These are phyloP conservation scores for Phalaenopsis aphrodite DNA, from an alignment of 106 monocot species.

Conservation along the genomic window DNA sequence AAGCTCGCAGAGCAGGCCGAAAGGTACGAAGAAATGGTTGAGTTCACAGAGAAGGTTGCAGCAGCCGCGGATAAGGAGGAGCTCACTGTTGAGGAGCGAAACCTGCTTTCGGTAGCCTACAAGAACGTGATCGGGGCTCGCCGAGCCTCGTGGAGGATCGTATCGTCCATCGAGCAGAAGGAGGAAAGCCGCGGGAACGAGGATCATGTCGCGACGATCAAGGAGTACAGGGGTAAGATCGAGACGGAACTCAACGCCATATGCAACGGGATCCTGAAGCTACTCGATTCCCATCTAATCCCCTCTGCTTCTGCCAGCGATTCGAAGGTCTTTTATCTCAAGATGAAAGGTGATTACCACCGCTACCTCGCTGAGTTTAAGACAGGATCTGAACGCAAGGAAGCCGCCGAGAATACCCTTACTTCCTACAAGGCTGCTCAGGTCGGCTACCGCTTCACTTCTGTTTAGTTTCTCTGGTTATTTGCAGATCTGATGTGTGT, in stretches of 20 bases:
- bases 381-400: conserved; percentile 24
- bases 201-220: conserved; percentile 21
- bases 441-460: conserved; percentile 1
- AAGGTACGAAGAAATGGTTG: conserved; percentile 32
- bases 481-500: not conserved
- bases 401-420: conserved; percentile 22
- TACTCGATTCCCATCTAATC: conserved; percentile 12
- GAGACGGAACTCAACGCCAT: conserved; percentile 24
- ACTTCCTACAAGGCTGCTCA: conserved; percentile 21
- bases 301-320: conserved; percentile 20
- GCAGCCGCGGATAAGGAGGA: conserved; percentile 10
- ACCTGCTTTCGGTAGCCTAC: conserved; percentile 27
- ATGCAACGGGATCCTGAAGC: conserved; percentile 17
- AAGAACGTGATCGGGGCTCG: conserved; percentile 24
- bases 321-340: conserved; percentile 26
- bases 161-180: conserved; percentile 30
- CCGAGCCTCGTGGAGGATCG: conserved; percentile 23
- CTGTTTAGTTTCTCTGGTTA: not conserved
- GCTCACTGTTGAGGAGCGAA: conserved; percentile 26
- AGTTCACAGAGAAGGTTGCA: conserved; percentile 26
- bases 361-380: conserved; percentile 25
- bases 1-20: conserved; percentile 31
- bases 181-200: conserved; percentile 23
- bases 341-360: conserved; percentile 31
- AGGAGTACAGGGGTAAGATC: conserved; percentile 21